Percentiles rank a stretch among this genome's conserved stretches.
phyloP scores from a whole-genome alignment of 73 alveolate genomes.

The Diophrys appendiculata region DNA sequence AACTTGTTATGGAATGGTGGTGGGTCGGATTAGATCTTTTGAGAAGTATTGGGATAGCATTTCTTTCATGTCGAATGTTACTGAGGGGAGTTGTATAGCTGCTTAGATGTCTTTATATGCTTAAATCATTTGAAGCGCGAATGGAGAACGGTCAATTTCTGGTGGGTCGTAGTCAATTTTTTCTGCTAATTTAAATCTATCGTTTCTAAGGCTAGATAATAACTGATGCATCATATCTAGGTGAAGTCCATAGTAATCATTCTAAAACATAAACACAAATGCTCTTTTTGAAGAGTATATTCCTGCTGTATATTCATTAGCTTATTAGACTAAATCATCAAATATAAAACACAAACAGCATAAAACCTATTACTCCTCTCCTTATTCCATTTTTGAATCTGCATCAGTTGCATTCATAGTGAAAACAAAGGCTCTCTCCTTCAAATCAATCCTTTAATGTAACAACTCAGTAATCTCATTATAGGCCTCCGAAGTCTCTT shows the following conservation, averaged over 20 bases:
- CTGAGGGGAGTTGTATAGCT: neutral
- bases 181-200: slow-evolving; percentile 20
- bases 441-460: neutral
- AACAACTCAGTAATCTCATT: neutral
- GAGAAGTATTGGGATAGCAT: no score
- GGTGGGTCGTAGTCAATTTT: neutral
- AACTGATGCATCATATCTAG: slow-evolving; percentile 8
- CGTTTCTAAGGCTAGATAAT: neutral
- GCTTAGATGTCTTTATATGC: neutral
- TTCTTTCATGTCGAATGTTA: neutral
- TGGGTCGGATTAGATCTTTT: no score
- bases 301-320: neutral
- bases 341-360: neutral
- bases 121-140: neutral
- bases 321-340: neutral
- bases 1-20: no score
- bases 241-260: neutral
- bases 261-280: slow-evolving; percentile 2
- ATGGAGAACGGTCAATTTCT: no score
- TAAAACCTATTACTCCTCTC: neutral
- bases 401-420: slow-evolving; percentile 3
- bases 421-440: neutral
- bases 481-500: neutral
- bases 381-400: neutral
- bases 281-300: neutral